These are phyloP conservation scores for Lichtheimia corymbifera DNA, from an alignment of 371 early-diverging fungal genomes.

Conservation along the genomic window DNA sequence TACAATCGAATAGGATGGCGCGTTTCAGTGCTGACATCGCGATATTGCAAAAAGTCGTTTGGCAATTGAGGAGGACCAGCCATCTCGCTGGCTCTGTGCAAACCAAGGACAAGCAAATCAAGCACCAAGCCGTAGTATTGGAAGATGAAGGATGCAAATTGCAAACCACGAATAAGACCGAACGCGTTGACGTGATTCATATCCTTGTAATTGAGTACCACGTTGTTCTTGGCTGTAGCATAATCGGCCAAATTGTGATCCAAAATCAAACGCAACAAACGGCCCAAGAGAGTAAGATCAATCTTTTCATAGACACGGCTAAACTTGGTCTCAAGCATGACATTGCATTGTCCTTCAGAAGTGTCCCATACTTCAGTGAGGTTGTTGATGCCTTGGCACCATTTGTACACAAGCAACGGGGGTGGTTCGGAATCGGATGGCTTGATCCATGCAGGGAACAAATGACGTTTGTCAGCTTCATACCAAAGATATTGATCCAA, in stretches of 20 bases:
- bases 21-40: slow-evolving; percentile 89
- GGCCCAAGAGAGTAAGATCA: slow-evolving; percentile 95
- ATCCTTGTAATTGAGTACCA: slow-evolving; percentile 97
- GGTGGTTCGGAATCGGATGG: slow-evolving; percentile 98
- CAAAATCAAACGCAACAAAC: slow-evolving; percentile 92
- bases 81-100: slow-evolving; percentile 95
- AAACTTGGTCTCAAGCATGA: slow-evolving; percentile 93
- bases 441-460: slow-evolving; percentile 98
- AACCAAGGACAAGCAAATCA: slow-evolving; percentile 95
- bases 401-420: slow-evolving; percentile 95
- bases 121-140: slow-evolving; percentile 97
- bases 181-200: slow-evolving; percentile 98
- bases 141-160: slow-evolving; percentile 97
- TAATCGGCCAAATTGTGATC: slow-evolving; percentile 99
- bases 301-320: slow-evolving; percentile 95
- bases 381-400: slow-evolving; percentile 98
- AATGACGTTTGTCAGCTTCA: slow-evolving; percentile 83
- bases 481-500: slow-evolving; percentile 99
- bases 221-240: slow-evolving; percentile 98
- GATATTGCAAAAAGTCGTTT: slow-evolving; percentile 96
- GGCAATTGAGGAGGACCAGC: slow-evolving; percentile 94
- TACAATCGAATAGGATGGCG: slow-evolving; percentile 98
- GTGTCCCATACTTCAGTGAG: slow-evolving; percentile 95
- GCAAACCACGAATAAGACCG: slow-evolving; percentile 98
- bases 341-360: slow-evolving; percentile 87